Base-by-base conservation (phyloP, 768 basidiomycete species). In the Porpolomopsis calyptriformis region DNA sequence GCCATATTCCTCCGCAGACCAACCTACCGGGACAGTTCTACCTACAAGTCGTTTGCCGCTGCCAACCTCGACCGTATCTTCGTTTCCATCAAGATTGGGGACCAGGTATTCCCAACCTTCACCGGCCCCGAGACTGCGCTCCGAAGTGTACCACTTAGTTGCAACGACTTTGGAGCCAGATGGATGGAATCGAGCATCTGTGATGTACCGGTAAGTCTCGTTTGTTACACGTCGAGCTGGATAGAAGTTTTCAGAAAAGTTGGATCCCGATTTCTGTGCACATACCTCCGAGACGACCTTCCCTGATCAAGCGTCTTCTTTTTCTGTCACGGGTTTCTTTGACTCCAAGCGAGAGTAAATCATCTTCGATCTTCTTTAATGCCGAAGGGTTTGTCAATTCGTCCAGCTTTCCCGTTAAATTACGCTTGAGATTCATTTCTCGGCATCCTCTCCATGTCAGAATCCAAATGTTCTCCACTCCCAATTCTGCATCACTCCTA, bases 141-240 rank as follows among this genome's bases (percentile, higher is more conserved):
- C 51, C 4, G 76, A 77, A 20, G 77, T 83, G 51, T 83, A 85
- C 82, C 83, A 83, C 57, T 85, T 85, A 9, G 82, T 85, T n/a
- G 82, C 80, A 44, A 85, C 63, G 14, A 85, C 60, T 52, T 70
- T 77, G 24, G 60, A 53, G 1, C 80, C 80, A 8, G 75, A 76
- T 3, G 82, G 78, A 54, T 86, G 80, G 67, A 82, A 85, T 37
- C 79, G 74, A 4, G 80, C 69, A 47, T 84, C 83, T 22, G 76
- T 74, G 3, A 85, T 70, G 72, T 73, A 82, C 56, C 82, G 72
- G 52, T 74, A 85, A 0, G 84, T 85, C 57, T 85, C 83, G 53
- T 85, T 85, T 3, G 83, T 84, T 38, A 85, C 70, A 14, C 70
- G 64, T 38, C 61, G 67, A 47, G 64, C 71, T 72, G 23, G n/a